phyloP scores from a whole-genome alignment of 2,329 filamentous ascomycete genomes.

The Sporothrix brasiliensis region DNA sequence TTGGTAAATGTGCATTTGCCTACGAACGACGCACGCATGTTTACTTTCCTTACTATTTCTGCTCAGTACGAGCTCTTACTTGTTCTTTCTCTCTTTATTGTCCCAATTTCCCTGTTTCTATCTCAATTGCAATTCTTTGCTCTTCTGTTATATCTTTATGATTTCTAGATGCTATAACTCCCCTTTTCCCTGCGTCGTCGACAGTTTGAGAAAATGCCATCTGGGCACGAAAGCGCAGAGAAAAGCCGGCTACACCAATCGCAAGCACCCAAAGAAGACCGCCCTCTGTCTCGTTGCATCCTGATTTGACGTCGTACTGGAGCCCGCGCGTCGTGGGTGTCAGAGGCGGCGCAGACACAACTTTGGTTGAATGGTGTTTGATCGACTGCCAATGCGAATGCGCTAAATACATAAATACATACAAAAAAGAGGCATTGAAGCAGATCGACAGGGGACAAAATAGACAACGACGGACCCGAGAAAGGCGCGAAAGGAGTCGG shows the following conservation, averaged over 20 bases:
- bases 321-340: neutral
- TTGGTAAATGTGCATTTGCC: too few species aligned
- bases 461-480: slow-evolving; percentile 2
- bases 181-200: slow-evolving; percentile 16
- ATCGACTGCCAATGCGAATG: slow-evolving; percentile 27
- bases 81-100: too few species aligned
- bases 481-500: neutral
- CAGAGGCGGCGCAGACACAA: neutral
- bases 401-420: too few species aligned
- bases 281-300: neutral
- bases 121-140: neutral
- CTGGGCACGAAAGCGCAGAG: neutral
- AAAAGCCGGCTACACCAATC: neutral
- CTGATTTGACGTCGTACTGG: slow-evolving; percentile 2
- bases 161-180: neutral
- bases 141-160: neutral
- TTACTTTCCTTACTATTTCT: neutral
- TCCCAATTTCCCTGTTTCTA: neutral
- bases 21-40: neutral
- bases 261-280: neutral
- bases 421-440: slow-evolving; percentile 8
- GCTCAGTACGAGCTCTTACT: neutral
- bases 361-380: slow-evolving; percentile 28
- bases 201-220: neutral
- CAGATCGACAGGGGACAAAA: slow-evolving; percentile 26